Conservation (phyloP, 495 filamentous ascomycete species). For the Aspergillus bertholletiae region DNA sequence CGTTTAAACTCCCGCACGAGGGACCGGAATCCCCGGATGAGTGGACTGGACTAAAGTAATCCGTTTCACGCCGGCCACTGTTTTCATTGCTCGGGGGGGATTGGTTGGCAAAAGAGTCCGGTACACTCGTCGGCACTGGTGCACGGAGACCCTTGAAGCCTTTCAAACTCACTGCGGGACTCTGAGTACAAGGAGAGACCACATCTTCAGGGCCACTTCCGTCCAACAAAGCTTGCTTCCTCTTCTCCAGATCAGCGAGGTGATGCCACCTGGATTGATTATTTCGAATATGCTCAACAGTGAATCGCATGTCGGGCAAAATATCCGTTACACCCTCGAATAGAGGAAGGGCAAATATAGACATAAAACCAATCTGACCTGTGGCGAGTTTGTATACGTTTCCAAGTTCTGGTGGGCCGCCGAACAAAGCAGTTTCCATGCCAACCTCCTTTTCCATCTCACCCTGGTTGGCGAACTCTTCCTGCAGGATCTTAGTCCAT, state of each 20-base stretch:
- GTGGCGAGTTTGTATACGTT: conserved; percentile 76
- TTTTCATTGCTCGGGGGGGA: conserved; percentile 6
- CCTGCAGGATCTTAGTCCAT: conserved; percentile 88
- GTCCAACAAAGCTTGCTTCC: conserved; percentile 24
- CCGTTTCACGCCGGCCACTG: conserved; percentile 1
- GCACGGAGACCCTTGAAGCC: conserved; percentile 1
- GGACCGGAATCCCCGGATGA: conserved; percentile 15
- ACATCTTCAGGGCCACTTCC: conserved; percentile 20
- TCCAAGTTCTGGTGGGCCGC: conserved; percentile 76
- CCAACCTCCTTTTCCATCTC: conserved; percentile 84
- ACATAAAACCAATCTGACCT: conserved; percentile 94
- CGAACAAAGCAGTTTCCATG: conserved; percentile 82
- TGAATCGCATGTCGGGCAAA: conserved; percentile 77
- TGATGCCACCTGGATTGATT: conserved; percentile 74
- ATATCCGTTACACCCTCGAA: conserved; percentile 84
- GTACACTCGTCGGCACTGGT: conserved; percentile 2
- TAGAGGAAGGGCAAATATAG: conserved; percentile 84
- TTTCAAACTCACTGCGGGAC: conserved; percentile 20
- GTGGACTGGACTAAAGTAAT: conserved; percentile 19
- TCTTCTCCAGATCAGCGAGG: conserved; percentile 54
- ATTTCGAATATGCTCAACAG: conserved; percentile 68
- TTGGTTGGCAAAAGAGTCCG: conserved; percentile 4
- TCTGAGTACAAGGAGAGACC: conserved; percentile 39
- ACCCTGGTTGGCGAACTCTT: conserved; percentile 91
- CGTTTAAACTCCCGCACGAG: conserved; percentile 24